Conservation (phyloP, 1,139 yeast species). For the Hansenula sp. region DNA sequence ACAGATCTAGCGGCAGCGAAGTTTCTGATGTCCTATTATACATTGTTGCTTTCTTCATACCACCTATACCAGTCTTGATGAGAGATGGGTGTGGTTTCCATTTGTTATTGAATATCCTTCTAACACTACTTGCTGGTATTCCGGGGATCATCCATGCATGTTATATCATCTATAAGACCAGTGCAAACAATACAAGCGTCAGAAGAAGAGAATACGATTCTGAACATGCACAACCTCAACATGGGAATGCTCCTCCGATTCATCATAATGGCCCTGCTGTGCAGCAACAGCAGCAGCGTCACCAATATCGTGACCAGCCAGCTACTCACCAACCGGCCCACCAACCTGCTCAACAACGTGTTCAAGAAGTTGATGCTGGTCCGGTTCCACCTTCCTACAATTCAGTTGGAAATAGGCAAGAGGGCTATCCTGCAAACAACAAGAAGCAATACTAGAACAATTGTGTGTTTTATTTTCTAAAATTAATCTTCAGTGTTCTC, state of each 20-base stretch:
- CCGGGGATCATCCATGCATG: slow-evolving; percentile 19
- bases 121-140: slow-evolving; percentile 16
- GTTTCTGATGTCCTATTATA: slow-evolving; percentile 7
- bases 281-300: background rate
- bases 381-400: too few species aligned
- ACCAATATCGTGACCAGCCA: too few species aligned
- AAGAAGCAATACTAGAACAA: too few species aligned
- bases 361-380: too few species aligned
- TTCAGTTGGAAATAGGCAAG: too few species aligned
- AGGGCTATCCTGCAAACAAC: too few species aligned
- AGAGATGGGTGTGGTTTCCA: slow-evolving; percentile 19
- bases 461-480: too few species aligned
- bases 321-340: too few species aligned
- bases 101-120: slow-evolving; percentile 11
- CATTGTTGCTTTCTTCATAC: slow-evolving; percentile 18
- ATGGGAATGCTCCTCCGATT: background rate
- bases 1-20: background rate
- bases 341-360: too few species aligned
- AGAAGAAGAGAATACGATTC: background rate
- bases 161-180: slow-evolving; percentile 1
- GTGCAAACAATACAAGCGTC: background rate
- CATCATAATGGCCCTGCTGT: background rate
- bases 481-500: too few species aligned
- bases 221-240: background rate
- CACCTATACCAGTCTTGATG: slow-evolving; percentile 22